Conservation (phyloP, 2,329 filamentous ascomycete species). For the Penicillium sp. region DNA sequence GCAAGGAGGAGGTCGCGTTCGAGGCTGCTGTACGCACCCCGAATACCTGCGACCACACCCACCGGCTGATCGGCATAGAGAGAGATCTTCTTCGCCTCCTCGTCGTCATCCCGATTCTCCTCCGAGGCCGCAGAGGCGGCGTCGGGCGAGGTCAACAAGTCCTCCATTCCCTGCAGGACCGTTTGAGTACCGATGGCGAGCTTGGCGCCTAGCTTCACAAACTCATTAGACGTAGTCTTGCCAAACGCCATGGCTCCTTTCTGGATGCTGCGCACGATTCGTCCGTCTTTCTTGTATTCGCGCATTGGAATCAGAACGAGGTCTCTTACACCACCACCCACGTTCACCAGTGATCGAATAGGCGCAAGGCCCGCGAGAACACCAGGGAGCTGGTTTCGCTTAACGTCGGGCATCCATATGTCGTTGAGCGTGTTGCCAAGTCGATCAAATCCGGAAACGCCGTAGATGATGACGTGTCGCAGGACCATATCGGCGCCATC, state of each 20-base stretch:
- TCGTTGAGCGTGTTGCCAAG: constrained; percentile 87
- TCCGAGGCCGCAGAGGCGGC: constrained; percentile 46
- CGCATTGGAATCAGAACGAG: constrained; percentile 83
- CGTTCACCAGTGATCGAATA: constrained; percentile 84
- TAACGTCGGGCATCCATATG: constrained; percentile 94
- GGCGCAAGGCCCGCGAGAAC: constrained; percentile 85
- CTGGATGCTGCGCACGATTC: constrained; percentile 82
- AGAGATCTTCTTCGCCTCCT: constrained; percentile 73
- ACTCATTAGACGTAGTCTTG: constrained; percentile 85
- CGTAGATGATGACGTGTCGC: constrained; percentile 86
- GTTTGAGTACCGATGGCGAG: constrained; percentile 91
- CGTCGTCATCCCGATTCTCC: constrained; percentile 60
- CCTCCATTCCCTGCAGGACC: constrained; percentile 84
- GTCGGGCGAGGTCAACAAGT: constrained; percentile 53
- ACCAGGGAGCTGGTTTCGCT: constrained; percentile 78
- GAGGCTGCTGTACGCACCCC: constrained; percentile 75
- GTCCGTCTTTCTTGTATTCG: constrained; percentile 91
- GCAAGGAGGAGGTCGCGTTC: constrained; percentile 83
- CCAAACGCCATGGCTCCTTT: constrained; percentile 89
- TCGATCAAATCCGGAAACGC: constrained; percentile 82
- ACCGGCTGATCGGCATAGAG: constrained; percentile 92
- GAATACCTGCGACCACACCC: constrained; percentile 78
- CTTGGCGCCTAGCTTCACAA: constrained; percentile 93
- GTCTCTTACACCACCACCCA: constrained; percentile 80
- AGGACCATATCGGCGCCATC: constrained; percentile 84